Conservation (phyloP, 768 basidiomycete species). For the Cubamyces sp. region DNA sequence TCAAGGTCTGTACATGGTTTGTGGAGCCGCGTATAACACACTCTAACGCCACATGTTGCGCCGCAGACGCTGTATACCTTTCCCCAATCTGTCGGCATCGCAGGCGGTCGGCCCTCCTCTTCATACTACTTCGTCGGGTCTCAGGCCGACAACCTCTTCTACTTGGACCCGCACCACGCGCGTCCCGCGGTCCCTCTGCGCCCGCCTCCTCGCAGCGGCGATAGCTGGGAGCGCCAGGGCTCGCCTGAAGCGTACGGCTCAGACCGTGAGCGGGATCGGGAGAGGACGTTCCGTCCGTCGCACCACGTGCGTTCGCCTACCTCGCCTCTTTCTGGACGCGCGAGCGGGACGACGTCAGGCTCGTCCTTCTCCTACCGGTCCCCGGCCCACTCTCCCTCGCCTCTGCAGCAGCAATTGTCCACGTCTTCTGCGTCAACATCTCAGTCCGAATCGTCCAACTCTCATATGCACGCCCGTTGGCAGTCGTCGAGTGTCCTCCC, state of each 20-base stretch:
- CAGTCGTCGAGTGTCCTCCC: conserved; percentile 33
- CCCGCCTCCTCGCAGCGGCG: conserved; percentile 42
- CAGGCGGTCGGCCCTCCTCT: conserved; percentile 94
- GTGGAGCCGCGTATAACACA: neutral
- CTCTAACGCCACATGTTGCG: neutral
- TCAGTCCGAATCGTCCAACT: conserved; percentile 37
- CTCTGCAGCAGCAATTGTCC: conserved; percentile 67
- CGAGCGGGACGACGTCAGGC: conserved; percentile 31
- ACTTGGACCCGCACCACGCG: conserved; percentile 80
- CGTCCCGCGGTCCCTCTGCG: conserved; percentile 77
- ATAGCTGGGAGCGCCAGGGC: conserved; percentile 26
- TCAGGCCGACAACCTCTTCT: conserved; percentile 86
- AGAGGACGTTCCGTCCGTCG: conserved; percentile 25
- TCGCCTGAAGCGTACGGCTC: conserved; percentile 31
- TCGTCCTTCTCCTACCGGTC: conserved; percentile 57
- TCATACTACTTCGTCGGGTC: conserved; percentile 98
- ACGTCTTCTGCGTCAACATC: conserved; percentile 41
- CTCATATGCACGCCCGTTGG: conserved; percentile 36
- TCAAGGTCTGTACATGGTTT: conserved; percentile 55
- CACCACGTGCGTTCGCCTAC: conserved; percentile 34
- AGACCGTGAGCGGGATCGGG: conserved; percentile 29
- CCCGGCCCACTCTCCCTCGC: conserved; percentile 59
- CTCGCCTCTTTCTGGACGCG: conserved; percentile 31
- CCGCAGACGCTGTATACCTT: conserved; percentile 84
- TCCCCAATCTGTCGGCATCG: conserved; percentile 95